Percentiles rank a stretch among this genome's conserved stretches.
phyloP scores from a whole-genome alignment of 2,329 filamentous ascomycete species.

The Amauroascus verrucosus region DNA sequence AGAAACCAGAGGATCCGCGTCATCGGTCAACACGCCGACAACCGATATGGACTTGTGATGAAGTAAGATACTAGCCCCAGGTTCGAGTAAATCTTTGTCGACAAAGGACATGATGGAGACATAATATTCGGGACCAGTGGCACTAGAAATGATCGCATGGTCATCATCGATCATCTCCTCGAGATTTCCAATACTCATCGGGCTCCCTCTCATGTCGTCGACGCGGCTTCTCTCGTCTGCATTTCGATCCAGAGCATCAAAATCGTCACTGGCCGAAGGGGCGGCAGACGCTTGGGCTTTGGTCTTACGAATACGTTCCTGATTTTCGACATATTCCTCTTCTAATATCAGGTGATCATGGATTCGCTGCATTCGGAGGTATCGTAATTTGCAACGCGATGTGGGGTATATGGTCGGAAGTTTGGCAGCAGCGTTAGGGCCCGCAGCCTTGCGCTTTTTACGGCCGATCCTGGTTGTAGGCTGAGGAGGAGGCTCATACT shows the following conservation, averaged over 20 bases:
- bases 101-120: constrained; percentile 99
- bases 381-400: constrained; percentile 91
- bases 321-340: constrained; percentile 98
- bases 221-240: constrained; percentile 91
- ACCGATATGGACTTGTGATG: constrained; percentile 98
- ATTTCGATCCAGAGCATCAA: constrained; percentile 73
- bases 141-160: constrained; percentile 95
- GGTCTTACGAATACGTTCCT: constrained; percentile 87
- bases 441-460: constrained; percentile 95
- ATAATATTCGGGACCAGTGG: constrained; percentile 96
- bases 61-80: constrained; percentile 84
- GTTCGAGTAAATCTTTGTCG: constrained; percentile 95
- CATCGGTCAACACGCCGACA: constrained; percentile 91
- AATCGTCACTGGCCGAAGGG: constrained; percentile 46
- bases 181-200: constrained; percentile 94
- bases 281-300: constrained; percentile 60
- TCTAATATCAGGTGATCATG: constrained; percentile 95
- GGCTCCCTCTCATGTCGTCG: constrained; percentile 96
- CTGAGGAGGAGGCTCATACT: constrained; percentile 96
- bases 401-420: constrained; percentile 90
- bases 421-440: constrained; percentile 89
- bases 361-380: constrained; percentile 95
- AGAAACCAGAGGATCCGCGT: constrained; percentile 86
- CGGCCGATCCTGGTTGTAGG: constrained; percentile 93
- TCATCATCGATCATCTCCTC: constrained; percentile 99